These are phyloP conservation scores for Nicotiana tabacum DNA, from an alignment of 257 asterid genomes.

Conservation along the genomic window DNA sequence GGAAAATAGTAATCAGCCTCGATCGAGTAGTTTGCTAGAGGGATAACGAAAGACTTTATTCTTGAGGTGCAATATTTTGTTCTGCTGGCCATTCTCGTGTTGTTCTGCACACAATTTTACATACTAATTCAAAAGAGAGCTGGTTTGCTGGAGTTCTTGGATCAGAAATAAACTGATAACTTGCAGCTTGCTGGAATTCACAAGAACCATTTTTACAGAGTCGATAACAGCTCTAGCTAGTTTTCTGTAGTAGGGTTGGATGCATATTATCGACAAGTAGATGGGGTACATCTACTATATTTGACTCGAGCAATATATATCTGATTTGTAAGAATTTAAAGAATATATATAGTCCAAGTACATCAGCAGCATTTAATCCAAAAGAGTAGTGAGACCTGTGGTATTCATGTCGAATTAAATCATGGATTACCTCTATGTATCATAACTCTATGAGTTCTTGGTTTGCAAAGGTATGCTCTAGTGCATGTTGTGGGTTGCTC, in stretches of 20 bases:
- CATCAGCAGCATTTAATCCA: not conserved
- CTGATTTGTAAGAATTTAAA: not conserved
- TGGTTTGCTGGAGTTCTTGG: not conserved
- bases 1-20: constrained; percentile 74
- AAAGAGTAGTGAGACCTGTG: not conserved
- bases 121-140: not conserved
- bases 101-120: constrained; percentile 40
- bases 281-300: too few relatives aligned
- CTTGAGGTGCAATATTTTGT: constrained; percentile 93
- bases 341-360: not conserved
- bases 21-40: constrained; percentile 74
- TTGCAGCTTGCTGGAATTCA: not conserved
- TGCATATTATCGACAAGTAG: too few relatives aligned
- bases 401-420: not conserved
- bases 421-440: too few relatives aligned
- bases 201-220: not conserved
- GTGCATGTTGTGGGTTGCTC: too few relatives aligned
- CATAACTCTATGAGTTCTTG: not conserved
- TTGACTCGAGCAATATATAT: not conserved
- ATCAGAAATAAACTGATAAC: not conserved
- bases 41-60: constrained; percentile 84
- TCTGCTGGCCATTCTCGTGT: constrained; percentile 81
- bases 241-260: not conserved
- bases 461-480: not conserved
- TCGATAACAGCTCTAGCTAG: not conserved